Evolutionary conservation across 129 eudicot species (phyloP).

Genomic region (Daucus carota): DH1_v3.0 NC_030388.2:5748001-5748500

Average conservation of each 20-base stretch:
- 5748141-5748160: slow-evolving; percentile 27
- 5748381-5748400: slow-evolving; percentile 73
- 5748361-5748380: slow-evolving; percentile 55
- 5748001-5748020: slow-evolving; percentile 68
- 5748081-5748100: slow-evolving; percentile 29
- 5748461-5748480: slow-evolving; percentile 68
- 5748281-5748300: slow-evolving; percentile 80
- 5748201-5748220: slow-evolving; percentile 50
- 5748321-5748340: slow-evolving; percentile 86
- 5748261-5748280: slow-evolving; percentile 66
- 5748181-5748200: slow-evolving; percentile 29
- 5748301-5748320: slow-evolving; percentile 98
- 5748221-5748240: slow-evolving; percentile 21
- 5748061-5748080: slow-evolving; percentile 34
- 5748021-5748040: slow-evolving; percentile 24
- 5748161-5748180: slow-evolving; percentile 42
- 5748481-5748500: slow-evolving; percentile 61
- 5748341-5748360: slow-evolving; percentile 74
- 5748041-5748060: slow-evolving; percentile 27
- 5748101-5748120: slow-evolving; percentile 50
- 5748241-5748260: slow-evolving; percentile 33
- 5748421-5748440: slow-evolving; percentile 94
- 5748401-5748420: slow-evolving; percentile 98
- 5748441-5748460: slow-evolving; percentile 71
- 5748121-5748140: slow-evolving; percentile 19